These are phyloP conservation scores for Achaetomium macrosporum DNA, from an alignment of 2,329 filamentous ascomycete species.

Conservation along the genomic window DNA sequence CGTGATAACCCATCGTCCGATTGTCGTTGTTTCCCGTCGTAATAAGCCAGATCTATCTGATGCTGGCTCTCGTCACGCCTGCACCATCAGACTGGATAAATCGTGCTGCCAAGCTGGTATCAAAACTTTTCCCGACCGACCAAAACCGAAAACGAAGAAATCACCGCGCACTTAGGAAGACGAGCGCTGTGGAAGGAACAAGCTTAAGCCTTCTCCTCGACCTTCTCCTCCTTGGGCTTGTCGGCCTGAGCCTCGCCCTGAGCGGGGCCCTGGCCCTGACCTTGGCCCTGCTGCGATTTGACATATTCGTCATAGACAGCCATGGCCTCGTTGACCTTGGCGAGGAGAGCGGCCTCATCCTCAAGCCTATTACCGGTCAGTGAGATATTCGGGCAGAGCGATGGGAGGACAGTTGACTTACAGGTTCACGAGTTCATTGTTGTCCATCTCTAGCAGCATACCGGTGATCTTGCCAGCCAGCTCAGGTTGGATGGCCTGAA, in stretches of 20 bases:
- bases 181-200: slow-evolving; percentile 11
- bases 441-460: slow-evolving; percentile 99
- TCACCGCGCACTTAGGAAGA: slow-evolving; percentile 16
- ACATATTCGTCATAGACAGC: slow-evolving; percentile 98
- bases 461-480: slow-evolving; percentile 98
- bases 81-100: slow-evolving; percentile 19
- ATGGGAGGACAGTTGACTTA: slow-evolving; percentile 50
- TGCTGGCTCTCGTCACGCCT: slow-evolving; percentile 12
- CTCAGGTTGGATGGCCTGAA: slow-evolving; percentile 87
- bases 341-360: slow-evolving; percentile 79
- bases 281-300: slow-evolving; percentile 62
- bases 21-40: slow-evolving; percentile 17
- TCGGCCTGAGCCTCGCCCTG: slow-evolving; percentile 36
- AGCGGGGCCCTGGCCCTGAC: slow-evolving; percentile 6
- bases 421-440: slow-evolving; percentile 87
- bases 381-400: neutral
- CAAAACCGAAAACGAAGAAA: slow-evolving; percentile 22
- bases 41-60: slow-evolving; percentile 21
- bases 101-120: slow-evolving; percentile 27
- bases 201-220: slow-evolving; percentile 17
- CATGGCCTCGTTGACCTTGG: slow-evolving; percentile 96
- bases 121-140: slow-evolving; percentile 29
- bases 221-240: slow-evolving; percentile 45
- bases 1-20: slow-evolving; percentile 21
- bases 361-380: slow-evolving; percentile 58